Percentiles rank a stretch among this genome's conserved stretches.
These are phyloP conservation scores for Pseudogymnoascus sp. DNA, from an alignment of 2,329 filamentous ascomycete genomes.

Conservation along the genomic window DNA sequence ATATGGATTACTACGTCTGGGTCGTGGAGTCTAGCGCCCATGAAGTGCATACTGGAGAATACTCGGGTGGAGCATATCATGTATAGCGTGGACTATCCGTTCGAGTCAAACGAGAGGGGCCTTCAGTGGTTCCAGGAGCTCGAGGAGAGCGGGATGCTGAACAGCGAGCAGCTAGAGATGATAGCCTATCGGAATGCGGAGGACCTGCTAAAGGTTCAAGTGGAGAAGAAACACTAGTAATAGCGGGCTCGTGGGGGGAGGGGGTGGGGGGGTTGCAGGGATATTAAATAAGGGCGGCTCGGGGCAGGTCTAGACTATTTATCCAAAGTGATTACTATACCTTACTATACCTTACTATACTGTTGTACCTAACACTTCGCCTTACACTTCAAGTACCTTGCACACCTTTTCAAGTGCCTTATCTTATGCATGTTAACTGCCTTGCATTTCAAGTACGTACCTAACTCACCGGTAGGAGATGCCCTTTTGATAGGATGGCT, in stretches of 20 bases:
- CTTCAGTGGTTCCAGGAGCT: slow-evolving; percentile 40
- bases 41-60: slow-evolving; percentile 33
- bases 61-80: slow-evolving; percentile 42
- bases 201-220: slow-evolving; percentile 29
- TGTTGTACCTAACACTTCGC: not conserved
- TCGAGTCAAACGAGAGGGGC: slow-evolving; percentile 40
- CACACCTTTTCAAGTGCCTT: not conserved
- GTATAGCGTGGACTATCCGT: slow-evolving; percentile 51
- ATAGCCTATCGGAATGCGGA: slow-evolving; percentile 45
- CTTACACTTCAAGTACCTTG: not conserved
- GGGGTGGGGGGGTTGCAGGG: not conserved
- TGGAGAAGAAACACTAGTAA: not conserved
- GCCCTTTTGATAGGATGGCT: not conserved
- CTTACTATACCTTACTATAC: not conserved
- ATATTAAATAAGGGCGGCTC: not conserved
- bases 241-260: not conserved
- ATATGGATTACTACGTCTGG: slow-evolving; percentile 48
- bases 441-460: not conserved
- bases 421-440: not conserved
- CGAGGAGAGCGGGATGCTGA: slow-evolving; percentile 40
- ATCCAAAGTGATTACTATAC: not conserved
- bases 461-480: not conserved
- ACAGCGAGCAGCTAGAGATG: slow-evolving; percentile 37
- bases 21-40: slow-evolving; percentile 38
- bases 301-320: not conserved